Conservation (phyloP, 2,329 filamentous ascomycete genomes). For the Ascochyta clinopodiicola region DNA sequence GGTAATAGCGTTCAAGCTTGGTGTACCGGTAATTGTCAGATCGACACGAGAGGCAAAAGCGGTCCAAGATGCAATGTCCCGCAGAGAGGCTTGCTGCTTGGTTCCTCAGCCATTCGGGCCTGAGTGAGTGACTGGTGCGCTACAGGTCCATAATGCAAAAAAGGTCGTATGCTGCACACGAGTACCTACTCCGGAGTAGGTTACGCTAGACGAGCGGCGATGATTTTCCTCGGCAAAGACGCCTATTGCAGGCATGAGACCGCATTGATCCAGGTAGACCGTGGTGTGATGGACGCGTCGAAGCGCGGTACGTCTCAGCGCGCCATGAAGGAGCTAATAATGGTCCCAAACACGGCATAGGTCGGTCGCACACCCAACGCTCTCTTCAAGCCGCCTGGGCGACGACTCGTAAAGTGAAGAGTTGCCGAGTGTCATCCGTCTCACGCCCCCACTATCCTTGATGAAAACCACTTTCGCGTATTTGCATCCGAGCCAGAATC, state of each 20-base stretch:
- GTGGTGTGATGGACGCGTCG: constrained; percentile 39
- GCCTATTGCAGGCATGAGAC: constrained; percentile 32
- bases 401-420: constrained; percentile 27
- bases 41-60: constrained; percentile 13
- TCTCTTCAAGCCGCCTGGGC: constrained; percentile 14
- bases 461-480: constrained; percentile 25
- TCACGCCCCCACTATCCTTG: constrained; percentile 31
- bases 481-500: constrained; percentile 32
- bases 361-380: constrained; percentile 30
- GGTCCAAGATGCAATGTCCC: constrained; percentile 13
- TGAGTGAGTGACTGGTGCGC: constrained; percentile 18
- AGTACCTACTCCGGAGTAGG: background rate
- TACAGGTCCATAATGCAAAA: constrained; percentile 15
- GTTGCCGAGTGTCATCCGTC: constrained; percentile 40
- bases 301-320: constrained; percentile 47
- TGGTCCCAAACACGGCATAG: constrained; percentile 39
- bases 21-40: constrained; percentile 1
- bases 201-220: constrained; percentile 29
- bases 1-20: constrained; percentile 5
- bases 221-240: constrained; percentile 28
- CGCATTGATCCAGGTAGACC: constrained; percentile 32
- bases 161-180: constrained; percentile 27
- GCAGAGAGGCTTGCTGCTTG: constrained; percentile 14
- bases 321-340: constrained; percentile 40
- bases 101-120: constrained; percentile 22